Base-by-base conservation (phyloP, 805 yeast genomes). In the Cyberlindnera sargentensis region DNA sequence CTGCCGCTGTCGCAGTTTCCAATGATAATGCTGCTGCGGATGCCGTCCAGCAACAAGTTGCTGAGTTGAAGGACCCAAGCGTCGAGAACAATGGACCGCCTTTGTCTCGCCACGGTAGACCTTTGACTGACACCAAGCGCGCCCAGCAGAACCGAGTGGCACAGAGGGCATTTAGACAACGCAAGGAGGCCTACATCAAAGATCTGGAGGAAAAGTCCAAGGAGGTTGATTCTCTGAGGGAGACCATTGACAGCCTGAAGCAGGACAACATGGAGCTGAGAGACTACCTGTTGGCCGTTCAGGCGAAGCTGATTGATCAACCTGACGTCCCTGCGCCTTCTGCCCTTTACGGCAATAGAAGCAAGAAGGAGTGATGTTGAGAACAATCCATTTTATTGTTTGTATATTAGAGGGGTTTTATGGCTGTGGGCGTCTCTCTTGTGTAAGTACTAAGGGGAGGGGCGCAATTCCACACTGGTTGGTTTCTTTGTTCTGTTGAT, bases 141-240 rank as follows among this genome's bases (percentile, higher is more conserved):
- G 96, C 96, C 2, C 89, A 83, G 7, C 97, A 90, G 65, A 90
- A 90, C 68, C 72, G 97, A 57, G 81, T 78, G 47, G 96, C 97
- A 4, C 97, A 90, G 66, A 78, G 86, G 52, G 95, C 96, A 7
- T 90, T 89, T 66, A 75, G 97, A 58, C 81, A 80, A 59, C 74
- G 96, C 47, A 82, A 85, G 59, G 95, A 89, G 56, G 74, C 77
- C 45, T 82, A 87, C 56, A 79, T 90, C 51, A 83, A 80, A 62
- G 91, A 87, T 39, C 70, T 90, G 45, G 96, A 90, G 64, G 63
- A 68, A 32, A 80, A 81, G 57, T 84, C 85, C 8, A 69, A 72
- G 37, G 81, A 80, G 53, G 78, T 78, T 46, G 78, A 77, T 48
- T 68, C 67, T n/a, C 67, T 85, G 52, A 75, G 78, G 56, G 78